A percentile compares a stretch with the other conserved stretches of the same genome.
These are phyloP conservation scores for Megacollybia platyphylla DNA, from an alignment of 1,284 basidiomycete species.

Conservation along the genomic window DNA sequence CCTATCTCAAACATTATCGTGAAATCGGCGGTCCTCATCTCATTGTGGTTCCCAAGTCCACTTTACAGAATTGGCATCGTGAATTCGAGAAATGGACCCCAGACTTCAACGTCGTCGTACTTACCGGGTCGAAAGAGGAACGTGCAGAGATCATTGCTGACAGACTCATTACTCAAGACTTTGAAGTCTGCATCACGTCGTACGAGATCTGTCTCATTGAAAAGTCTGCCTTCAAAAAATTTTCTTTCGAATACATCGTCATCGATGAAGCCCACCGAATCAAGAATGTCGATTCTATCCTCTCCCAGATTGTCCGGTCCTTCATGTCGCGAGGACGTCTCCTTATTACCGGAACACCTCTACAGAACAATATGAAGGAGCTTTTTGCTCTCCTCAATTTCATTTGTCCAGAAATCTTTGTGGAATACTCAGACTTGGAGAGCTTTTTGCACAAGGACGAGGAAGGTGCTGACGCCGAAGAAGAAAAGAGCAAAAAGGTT, in stretches of 20 bases:
- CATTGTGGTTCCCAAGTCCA: constrained; percentile 95
- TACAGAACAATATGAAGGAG: constrained; percentile 98
- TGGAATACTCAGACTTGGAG: constrained; percentile 64
- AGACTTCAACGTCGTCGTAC: constrained; percentile 71
- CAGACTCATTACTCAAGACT: constrained; percentile 77
- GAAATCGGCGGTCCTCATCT: constrained; percentile 78
- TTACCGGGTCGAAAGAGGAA: constrained; percentile 88
- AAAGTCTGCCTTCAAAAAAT: constrained; percentile 84
- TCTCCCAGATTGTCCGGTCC: constrained; percentile 89
- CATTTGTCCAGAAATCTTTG: constrained; percentile 78
- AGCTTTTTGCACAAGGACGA: constrained; percentile 77
- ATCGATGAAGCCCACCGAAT: constrained; percentile 99
- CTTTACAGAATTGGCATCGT: constrained; percentile 92
- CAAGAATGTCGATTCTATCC: constrained; percentile 97
- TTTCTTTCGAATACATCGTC: constrained; percentile 96
- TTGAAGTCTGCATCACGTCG: constrained; percentile 92
- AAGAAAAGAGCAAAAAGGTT: constrained; percentile 82
- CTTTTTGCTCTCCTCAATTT: constrained; percentile 94
- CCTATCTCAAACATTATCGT: constrained; percentile 85
- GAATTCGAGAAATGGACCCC: constrained; percentile 93
- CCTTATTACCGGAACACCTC: constrained; percentile 93
- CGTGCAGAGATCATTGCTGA: constrained; percentile 72
- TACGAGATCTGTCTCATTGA: constrained; percentile 98
- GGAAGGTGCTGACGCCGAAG: constrained; percentile 60
- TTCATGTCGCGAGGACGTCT: constrained; percentile 85